Evolutionary conservation across 176 grass and related monocot species (phyloP).

Genomic region (Echinochloa phyllopogon): DNA sequence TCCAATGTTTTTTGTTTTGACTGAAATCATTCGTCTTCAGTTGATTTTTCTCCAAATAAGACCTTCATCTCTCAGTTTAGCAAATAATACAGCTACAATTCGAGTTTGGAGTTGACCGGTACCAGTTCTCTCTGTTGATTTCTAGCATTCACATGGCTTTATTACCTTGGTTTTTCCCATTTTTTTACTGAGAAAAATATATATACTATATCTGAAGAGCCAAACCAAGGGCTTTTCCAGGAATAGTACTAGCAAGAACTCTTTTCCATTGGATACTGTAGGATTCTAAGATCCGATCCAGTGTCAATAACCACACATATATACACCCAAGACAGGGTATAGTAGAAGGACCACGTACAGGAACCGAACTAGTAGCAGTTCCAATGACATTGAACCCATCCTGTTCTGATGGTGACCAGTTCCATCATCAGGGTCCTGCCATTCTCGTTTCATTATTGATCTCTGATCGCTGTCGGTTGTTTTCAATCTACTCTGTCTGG

Average conservation of each 20-base stretch:
- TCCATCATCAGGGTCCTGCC: neutral
- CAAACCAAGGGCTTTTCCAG: neutral
- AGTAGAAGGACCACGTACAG: neutral
- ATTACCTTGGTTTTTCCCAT: neutral
- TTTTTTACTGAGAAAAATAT: neutral
- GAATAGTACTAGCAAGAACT: constrained; percentile 26
- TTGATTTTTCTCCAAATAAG: neutral
- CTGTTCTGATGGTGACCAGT: neutral
- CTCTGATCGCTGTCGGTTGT: neutral
- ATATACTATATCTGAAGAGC: neutral
- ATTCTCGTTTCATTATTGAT: no score
- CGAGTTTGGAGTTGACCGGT: neutral
- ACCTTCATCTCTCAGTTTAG: neutral
- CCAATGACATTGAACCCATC: neutral
- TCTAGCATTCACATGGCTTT: neutral
- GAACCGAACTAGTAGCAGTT: neutral
- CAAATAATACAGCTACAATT: neutral
- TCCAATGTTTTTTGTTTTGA: neutral
- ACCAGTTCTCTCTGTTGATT: neutral
- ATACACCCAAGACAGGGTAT: neutral
- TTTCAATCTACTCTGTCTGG: neutral
- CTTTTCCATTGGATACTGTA: neutral
- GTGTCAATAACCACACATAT: neutral
- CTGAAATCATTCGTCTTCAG: neutral
- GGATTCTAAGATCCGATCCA: neutral